Conservation (phyloP, 1,139 yeast genomes). For the Lodderomyces jiufengensis region DNA sequence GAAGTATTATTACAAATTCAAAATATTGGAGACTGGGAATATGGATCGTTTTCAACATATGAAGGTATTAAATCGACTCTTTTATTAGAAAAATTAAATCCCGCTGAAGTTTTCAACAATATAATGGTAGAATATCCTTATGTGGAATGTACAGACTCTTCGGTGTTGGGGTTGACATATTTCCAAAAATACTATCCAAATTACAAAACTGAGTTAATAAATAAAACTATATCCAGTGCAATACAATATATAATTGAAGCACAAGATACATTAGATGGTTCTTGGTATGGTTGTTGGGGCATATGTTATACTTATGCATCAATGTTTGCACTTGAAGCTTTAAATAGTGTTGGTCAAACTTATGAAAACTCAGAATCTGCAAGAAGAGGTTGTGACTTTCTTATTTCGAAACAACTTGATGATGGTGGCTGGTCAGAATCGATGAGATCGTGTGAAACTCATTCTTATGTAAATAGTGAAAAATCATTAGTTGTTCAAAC, state of each 20-base stretch:
- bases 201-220: slow-evolving; percentile 65
- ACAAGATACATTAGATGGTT: slow-evolving; percentile 71
- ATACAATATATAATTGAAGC: slow-evolving; percentile 62
- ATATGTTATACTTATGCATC: slow-evolving; percentile 94
- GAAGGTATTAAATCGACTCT: slow-evolving; percentile 83
- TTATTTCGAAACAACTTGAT: slow-evolving; percentile 65
- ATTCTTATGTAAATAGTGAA: slow-evolving; percentile 60
- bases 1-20: slow-evolving; percentile 64
- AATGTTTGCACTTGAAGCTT: slow-evolving; percentile 96
- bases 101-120: slow-evolving; percentile 97
- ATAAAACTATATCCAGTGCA: slow-evolving; percentile 67
- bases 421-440: slow-evolving; percentile 99
- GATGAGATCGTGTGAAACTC: slow-evolving; percentile 80
- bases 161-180: slow-evolving; percentile 81
- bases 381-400: slow-evolving; percentile 77
- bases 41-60: slow-evolving; percentile 91
- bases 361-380: slow-evolving; percentile 65
- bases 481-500: slow-evolving; percentile 82
- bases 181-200: slow-evolving; percentile 61
- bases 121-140: slow-evolving; percentile 99
- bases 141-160: slow-evolving; percentile 96
- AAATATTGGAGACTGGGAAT: slow-evolving; percentile 74
- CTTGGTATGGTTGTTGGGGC: slow-evolving; percentile 99
- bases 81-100: slow-evolving; percentile 73
- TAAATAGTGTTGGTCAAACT: slow-evolving; percentile 61